Base-by-base conservation (phyloP, 2,329 filamentous ascomycete species). In the Sporothrix globosa region DNA sequence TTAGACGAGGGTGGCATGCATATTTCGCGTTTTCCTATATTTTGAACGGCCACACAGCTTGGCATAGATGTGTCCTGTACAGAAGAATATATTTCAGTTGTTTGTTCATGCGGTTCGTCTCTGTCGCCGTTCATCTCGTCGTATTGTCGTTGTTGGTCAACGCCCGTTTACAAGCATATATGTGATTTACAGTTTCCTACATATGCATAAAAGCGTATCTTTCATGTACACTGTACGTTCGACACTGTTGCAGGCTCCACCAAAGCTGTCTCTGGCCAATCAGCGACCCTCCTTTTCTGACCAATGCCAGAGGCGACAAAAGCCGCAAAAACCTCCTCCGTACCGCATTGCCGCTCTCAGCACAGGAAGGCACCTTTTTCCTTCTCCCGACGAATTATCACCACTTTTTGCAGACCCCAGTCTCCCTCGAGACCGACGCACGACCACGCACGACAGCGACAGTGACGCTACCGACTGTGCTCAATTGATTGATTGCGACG, bases 131-230 rank as follows among this genome's bases (percentile, higher is more conserved):
- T 4, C 30, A 58, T 21, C 19, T 27, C 46, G n/a, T 17, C 21
- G 39, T 27, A 39, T 21, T 14, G 19, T 41, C 5, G 30, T 21
- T 13, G 14, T 17, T 13, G 3, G 14, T 14, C 41, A 13, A 10
- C 7, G 4, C 19, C 13, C 39, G n/a, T 21, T 44, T 63, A 63
- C 2, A 11, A 46, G 68, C 46, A 50, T 27, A 5, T 2, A 44
- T 60, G 4, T 4, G 1, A 0, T 61, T 53, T n/a, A 21, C 27
- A 44, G 27, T 63, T 41, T 52, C 19, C 83, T 0, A 77, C 85
- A 56, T 68, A 68, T 72, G 63, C 68, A 70, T 2, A 34, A 70
- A 68, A n/a, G 46, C 61, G 34, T 7, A 58, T 17, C 56, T 30
- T 19, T 4, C 24, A 50, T 19, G 4, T 34, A 41, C 44, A 39